Evolutionary conservation across 306 rosid genomes (phyloP).

Genomic region (Citrullus colocynthis): DNA sequence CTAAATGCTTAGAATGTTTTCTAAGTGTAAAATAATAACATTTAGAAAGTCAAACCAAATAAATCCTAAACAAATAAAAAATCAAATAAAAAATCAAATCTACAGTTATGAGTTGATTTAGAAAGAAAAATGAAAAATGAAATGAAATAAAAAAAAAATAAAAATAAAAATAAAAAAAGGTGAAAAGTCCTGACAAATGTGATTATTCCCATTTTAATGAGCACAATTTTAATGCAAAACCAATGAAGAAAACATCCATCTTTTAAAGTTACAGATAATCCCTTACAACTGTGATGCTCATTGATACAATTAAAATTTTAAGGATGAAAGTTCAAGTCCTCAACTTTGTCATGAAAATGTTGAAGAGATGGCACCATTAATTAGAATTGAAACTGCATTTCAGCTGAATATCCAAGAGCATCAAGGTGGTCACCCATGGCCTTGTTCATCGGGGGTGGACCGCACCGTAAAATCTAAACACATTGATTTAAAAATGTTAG

Average conservation of each 20-base stretch:
- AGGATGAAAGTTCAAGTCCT: background rate
- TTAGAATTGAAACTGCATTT: conserved; percentile 66
- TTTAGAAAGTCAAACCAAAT: too few species aligned
- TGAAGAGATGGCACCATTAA: conserved; percentile 9
- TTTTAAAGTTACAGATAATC: background rate
- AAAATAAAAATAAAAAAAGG: fast-evolving
- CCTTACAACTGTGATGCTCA: background rate
- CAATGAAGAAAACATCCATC: background rate
- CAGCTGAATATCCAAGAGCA: conserved; percentile 50
- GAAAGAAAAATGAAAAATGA: background rate
- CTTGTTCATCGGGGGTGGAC: conserved; percentile 99
- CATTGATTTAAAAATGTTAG: background rate
- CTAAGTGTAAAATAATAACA: too few species aligned
- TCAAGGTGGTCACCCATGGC: conserved; percentile 84
- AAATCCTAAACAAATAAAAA: too few species aligned
- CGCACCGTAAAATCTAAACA: conserved; percentile 78
- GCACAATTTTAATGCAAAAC: background rate
- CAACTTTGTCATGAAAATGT: background rate
- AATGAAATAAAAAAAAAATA: too few species aligned
- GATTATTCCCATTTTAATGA: background rate
- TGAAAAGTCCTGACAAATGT: background rate
- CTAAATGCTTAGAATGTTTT: too few species aligned
- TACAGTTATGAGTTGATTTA: background rate
- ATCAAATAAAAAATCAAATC: background rate
- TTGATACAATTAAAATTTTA: background rate